phyloP scores from a whole-genome alignment of 768 basidiomycete genomes.

The Psilocybe cyanescens region DNA sequence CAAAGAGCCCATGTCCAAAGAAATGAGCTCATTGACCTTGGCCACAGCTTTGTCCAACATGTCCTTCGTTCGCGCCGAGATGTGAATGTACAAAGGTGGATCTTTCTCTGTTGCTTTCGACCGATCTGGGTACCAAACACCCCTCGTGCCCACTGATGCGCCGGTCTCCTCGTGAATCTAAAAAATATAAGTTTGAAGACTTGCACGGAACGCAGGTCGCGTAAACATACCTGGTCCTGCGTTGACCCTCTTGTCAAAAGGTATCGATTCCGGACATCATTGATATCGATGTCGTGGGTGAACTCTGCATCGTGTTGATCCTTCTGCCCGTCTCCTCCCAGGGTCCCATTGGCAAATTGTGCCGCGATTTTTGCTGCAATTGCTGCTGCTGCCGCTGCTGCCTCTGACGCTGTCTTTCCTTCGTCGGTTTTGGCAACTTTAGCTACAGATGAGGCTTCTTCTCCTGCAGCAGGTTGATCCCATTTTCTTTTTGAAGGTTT shows the following conservation, averaged over 20 bases:
- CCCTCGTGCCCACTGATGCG: constrained; percentile 91
- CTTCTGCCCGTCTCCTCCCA: constrained; percentile 49
- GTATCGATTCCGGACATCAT: constrained; percentile 94
- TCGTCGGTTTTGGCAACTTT: constrained; percentile 56
- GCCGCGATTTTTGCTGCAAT: constrained; percentile 96
- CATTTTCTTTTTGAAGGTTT: constrained; percentile 36
- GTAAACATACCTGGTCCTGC: constrained; percentile 75
- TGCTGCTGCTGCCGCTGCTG: constrained; percentile 73
- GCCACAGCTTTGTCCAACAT: constrained; percentile 68
- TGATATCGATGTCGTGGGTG: constrained; percentile 93
- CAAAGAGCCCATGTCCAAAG: constrained; percentile 76
- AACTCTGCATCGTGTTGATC: constrained; percentile 83
- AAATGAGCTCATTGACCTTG: constrained; percentile 74
- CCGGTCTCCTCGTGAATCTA: constrained; percentile 94
- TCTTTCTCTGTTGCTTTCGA: constrained; percentile 90
- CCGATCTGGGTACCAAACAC: constrained; percentile 95
- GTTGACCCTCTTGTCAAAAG: constrained; percentile 92
- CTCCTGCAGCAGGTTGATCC: constrained; percentile 68
- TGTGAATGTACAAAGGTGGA: constrained; percentile 92
- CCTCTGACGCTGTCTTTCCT: constrained; percentile 65
- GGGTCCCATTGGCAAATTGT: constrained; percentile 61
- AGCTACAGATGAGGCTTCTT: constrained; percentile 39
- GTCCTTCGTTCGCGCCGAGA: constrained; percentile 76
- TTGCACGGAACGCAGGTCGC: background rate
- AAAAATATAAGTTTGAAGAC: constrained; percentile 3